phyloP scores from a whole-genome alignment of 2,329 filamentous ascomycete species.

The Aspergillus fructus region DNA sequence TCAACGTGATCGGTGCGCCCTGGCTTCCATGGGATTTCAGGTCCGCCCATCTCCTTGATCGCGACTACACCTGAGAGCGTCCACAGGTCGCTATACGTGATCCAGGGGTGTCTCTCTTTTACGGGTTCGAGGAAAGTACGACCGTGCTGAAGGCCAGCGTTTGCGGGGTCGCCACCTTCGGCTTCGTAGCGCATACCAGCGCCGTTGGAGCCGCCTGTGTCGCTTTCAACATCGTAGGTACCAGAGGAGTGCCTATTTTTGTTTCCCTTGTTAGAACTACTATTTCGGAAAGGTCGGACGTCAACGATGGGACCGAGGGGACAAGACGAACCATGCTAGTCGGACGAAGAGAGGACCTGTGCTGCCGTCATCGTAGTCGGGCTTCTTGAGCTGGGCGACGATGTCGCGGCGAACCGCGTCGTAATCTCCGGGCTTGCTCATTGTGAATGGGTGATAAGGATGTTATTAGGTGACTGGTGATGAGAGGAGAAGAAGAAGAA shows the following conservation, averaged over 20 bases:
- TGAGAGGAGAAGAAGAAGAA: neutral
- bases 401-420: constrained; percentile 56
- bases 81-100: constrained; percentile 67
- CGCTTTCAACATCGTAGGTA: constrained; percentile 59
- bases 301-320: neutral
- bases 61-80: constrained; percentile 61
- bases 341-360: constrained; percentile 64
- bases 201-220: constrained; percentile 64
- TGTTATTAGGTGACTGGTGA: neutral
- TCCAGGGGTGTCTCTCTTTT: constrained; percentile 60
- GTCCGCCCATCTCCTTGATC: constrained; percentile 61
- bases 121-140: constrained; percentile 64
- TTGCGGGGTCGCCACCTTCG: constrained; percentile 64
- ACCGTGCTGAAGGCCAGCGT: constrained; percentile 64
- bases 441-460: constrained; percentile 13
- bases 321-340: constrained; percentile 55
- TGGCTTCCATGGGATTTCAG: constrained; percentile 55
- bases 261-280: neutral
- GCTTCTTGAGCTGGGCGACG: constrained; percentile 55
- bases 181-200: constrained; percentile 66
- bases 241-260: constrained; percentile 59
- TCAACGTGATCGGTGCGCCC: constrained; percentile 64
- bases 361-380: constrained; percentile 65
- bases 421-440: constrained; percentile 41
- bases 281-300: neutral